Conservation (phyloP, 2,329 filamentous ascomycete species). For the Metarhizium anisopliae region DNA sequence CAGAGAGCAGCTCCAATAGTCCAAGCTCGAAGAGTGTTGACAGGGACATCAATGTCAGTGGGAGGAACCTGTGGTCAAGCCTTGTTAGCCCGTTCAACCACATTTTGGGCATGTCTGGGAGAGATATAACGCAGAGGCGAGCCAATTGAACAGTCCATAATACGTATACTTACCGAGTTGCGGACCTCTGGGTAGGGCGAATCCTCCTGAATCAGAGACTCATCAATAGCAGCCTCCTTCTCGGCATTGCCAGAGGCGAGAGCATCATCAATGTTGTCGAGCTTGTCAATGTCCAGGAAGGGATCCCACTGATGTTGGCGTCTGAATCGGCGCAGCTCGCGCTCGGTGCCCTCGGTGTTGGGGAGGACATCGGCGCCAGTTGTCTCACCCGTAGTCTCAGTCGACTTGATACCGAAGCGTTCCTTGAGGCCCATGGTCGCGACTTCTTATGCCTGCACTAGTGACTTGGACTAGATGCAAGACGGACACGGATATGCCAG, state of each 20-base stretch:
- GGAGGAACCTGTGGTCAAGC: slow-evolving; percentile 17
- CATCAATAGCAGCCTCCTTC: slow-evolving; percentile 35
- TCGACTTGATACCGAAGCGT: slow-evolving; percentile 10
- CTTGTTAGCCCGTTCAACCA: background rate
- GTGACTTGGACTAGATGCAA: background rate
- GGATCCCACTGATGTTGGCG: slow-evolving; percentile 47
- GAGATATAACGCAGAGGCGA: background rate
- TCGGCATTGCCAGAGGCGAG: slow-evolving; percentile 34
- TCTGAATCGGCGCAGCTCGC: slow-evolving; percentile 32
- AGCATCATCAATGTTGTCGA: slow-evolving; percentile 41
- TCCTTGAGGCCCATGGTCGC: slow-evolving; percentile 14
- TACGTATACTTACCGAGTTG: slow-evolving; percentile 11
- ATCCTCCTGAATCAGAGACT: slow-evolving; percentile 40
- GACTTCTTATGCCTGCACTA: background rate
- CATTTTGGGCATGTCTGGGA: background rate
- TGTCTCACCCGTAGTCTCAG: slow-evolving; percentile 10
- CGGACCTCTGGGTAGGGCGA: slow-evolving; percentile 28
- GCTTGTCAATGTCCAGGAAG: slow-evolving; percentile 43
- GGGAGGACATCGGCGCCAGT: slow-evolving; percentile 13
- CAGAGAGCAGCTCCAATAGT: slow-evolving; percentile 46
- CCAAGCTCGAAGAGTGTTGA: slow-evolving; percentile 54
- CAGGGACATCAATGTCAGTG: slow-evolving; percentile 43
- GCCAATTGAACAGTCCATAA: background rate
- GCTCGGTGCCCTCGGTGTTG: slow-evolving; percentile 11
- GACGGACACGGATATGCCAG: background rate